Conservation (phyloP, 129 eudicot genomes). For the Chrysanthemum seticuspe region DNA sequence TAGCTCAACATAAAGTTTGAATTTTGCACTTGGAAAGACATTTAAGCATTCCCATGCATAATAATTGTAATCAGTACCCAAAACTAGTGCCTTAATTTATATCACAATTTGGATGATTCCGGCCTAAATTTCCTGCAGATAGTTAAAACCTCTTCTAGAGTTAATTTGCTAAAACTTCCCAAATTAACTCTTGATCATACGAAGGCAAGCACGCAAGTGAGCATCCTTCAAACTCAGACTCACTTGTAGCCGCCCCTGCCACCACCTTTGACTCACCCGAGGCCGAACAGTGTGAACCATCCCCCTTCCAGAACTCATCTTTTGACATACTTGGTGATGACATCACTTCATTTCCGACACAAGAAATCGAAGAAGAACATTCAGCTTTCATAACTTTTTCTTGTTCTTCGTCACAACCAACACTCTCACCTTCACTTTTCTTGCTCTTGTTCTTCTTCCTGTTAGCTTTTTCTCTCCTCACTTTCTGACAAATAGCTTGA, state of each 20-base stretch:
- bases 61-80: constrained; percentile 2
- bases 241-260: constrained; percentile 12
- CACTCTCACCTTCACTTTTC: constrained; percentile 18
- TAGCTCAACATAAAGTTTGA: constrained; percentile 17
- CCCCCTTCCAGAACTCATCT: constrained; percentile 59
- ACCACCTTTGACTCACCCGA: constrained; percentile 29
- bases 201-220: constrained; percentile 83
- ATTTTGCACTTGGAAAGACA: not conserved
- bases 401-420: constrained; percentile 18
- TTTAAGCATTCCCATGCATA: not conserved
- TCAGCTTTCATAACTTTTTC: constrained; percentile 22
- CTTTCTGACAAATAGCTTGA: constrained; percentile 79
- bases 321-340: constrained; percentile 53
- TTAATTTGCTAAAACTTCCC: constrained; percentile 79
- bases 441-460: constrained; percentile 35
- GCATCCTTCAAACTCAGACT: constrained; percentile 52
- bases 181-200: constrained; percentile 72
- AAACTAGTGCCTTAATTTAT: constrained; percentile 27
- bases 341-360: constrained; percentile 32
- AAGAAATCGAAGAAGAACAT: constrained; percentile 39
- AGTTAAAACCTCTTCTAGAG: no score
- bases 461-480: constrained; percentile 54
- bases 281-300: constrained; percentile 39
- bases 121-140: not conserved
- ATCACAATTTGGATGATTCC: constrained; percentile 18